Evolutionary conservation across 2,329 filamentous ascomycete genomes (phyloP).

Genomic region (Penicillium nordicum): DNA sequence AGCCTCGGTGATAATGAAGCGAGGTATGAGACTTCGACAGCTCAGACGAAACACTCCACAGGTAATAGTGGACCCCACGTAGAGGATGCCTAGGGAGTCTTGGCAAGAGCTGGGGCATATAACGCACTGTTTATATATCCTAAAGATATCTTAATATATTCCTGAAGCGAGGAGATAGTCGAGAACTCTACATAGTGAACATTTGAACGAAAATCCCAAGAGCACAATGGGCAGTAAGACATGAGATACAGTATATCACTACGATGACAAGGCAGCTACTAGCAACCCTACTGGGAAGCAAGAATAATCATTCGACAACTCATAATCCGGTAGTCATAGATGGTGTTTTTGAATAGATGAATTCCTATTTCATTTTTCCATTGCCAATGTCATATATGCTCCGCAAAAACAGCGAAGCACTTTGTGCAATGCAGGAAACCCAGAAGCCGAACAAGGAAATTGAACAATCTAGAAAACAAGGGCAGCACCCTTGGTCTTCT

Average conservation of each 20-base stretch:
- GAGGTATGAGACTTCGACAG: not conserved
- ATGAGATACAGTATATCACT: not conserved
- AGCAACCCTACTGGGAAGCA: conserved; percentile 3
- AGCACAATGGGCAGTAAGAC: not conserved
- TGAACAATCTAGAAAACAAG: conserved; percentile 84
- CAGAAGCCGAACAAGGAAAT: conserved; percentile 44
- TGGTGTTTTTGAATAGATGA: conserved; percentile 38
- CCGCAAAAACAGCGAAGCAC: conserved; percentile 31
- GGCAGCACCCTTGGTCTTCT: conserved; percentile 99
- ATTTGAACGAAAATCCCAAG: not conserved
- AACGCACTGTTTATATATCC: not conserved
- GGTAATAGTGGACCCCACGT: not conserved
- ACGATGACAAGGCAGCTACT: not conserved
- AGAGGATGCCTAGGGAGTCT: not conserved
- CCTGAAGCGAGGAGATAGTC: not conserved
- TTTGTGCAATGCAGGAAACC: conserved; percentile 41
- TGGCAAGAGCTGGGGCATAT: not conserved
- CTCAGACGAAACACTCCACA: not conserved
- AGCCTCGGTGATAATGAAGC: not conserved
- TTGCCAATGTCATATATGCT: conserved; percentile 40
- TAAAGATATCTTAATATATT: not conserved
- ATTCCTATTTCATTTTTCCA: conserved; percentile 44
- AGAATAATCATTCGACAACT: conserved; percentile 17
- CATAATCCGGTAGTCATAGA: conserved; percentile 36
- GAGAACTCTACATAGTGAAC: not conserved